These are phyloP conservation scores for Bipolaris zeicola DNA, from an alignment of 2,329 filamentous ascomycete genomes.

Conservation along the genomic window DNA sequence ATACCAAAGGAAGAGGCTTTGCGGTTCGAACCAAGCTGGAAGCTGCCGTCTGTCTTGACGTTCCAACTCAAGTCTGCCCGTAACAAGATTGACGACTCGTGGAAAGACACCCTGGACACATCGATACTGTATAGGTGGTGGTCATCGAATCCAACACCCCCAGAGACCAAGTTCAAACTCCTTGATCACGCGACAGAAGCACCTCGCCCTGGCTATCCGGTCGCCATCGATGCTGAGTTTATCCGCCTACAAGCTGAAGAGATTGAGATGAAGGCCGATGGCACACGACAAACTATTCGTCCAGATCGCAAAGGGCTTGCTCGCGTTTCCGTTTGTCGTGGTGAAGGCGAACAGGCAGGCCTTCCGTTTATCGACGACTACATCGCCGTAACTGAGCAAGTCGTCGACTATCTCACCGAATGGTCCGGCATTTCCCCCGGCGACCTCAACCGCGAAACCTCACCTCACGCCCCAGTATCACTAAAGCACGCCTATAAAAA, in stretches of 20 bases:
- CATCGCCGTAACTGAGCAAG: slow-evolving; percentile 85
- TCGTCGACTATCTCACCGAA: slow-evolving; percentile 93
- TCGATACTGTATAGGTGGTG: slow-evolving; percentile 80
- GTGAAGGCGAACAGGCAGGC: slow-evolving; percentile 76
- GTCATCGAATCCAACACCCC: slow-evolving; percentile 50
- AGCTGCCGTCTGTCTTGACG: slow-evolving; percentile 83
- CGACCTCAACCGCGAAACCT: slow-evolving; percentile 80
- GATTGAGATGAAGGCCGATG: slow-evolving; percentile 94
- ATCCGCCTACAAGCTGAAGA: slow-evolving; percentile 91
- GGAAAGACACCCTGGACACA: slow-evolving; percentile 85
- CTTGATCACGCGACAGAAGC: slow-evolving; percentile 66
- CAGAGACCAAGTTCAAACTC: slow-evolving; percentile 63
- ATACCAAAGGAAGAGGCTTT: slow-evolving; percentile 83
- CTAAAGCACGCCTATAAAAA: slow-evolving; percentile 97
- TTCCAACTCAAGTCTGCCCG: slow-evolving; percentile 84
- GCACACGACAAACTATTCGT: slow-evolving; percentile 86
- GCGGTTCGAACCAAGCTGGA: slow-evolving; percentile 89
- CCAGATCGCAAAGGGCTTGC: slow-evolving; percentile 90
- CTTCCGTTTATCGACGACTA: slow-evolving; percentile 96
- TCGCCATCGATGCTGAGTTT: slow-evolving; percentile 95
- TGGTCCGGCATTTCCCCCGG: slow-evolving; percentile 89
- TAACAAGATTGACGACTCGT: slow-evolving; percentile 81
- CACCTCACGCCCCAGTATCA: slow-evolving; percentile 80
- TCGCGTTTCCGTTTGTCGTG: slow-evolving; percentile 88
- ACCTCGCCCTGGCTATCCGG: slow-evolving; percentile 72